Base-by-base conservation (phyloP, 805 yeast species). In the Ogataea saltuana region DNA sequence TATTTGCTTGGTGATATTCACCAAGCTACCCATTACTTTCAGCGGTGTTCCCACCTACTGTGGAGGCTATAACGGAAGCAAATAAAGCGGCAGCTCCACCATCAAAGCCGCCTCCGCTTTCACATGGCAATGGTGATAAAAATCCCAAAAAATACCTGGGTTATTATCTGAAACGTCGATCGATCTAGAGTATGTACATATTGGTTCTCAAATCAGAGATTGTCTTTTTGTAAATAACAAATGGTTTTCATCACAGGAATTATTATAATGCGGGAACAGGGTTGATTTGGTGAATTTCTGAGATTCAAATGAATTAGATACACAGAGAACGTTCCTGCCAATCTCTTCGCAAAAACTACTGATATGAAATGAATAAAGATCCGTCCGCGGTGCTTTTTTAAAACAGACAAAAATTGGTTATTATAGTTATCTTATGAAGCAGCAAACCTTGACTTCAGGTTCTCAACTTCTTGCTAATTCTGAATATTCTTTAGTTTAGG, bases 241-340 rank as follows among this genome's bases (percentile, higher is more conserved):
- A 38, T 50, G 48, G 18, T 53, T 50, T 6, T 55, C 61, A 57
- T 33, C 61, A 60, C 15, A 49, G 60, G 41, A 53, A 52, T 29
- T 49, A 58, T 5, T 55, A 53, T 31, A 46, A 41, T 4, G 44
- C 36, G 3, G 56, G 57, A 50, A 51, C 15, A 45, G 61, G 22
- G 51, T 44, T 15, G 46, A 57, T 15, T 37, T 56, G 28, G 63
- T 54, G 3, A 55, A 59, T 37, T 56, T 58, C 21, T 58, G 58
- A 59, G 58, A 50, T 15, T n/a, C n/a, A n/a, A n/a, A n/a, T n/a
- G n/a, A n/a, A n/a, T n/a, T n/a, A n/a, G n/a, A n/a, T n/a, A n/a
- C n/a, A n/a, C n/a, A n/a, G n/a, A n/a, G n/a, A n/a, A n/a, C n/a
- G n/a, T n/a, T n/a, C n/a, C n/a, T n/a, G n/a, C n/a, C n/a, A n/a